Conservation (phyloP, 2,329 filamentous ascomycete genomes). For the Phaeoacremonium minimum region DNA sequence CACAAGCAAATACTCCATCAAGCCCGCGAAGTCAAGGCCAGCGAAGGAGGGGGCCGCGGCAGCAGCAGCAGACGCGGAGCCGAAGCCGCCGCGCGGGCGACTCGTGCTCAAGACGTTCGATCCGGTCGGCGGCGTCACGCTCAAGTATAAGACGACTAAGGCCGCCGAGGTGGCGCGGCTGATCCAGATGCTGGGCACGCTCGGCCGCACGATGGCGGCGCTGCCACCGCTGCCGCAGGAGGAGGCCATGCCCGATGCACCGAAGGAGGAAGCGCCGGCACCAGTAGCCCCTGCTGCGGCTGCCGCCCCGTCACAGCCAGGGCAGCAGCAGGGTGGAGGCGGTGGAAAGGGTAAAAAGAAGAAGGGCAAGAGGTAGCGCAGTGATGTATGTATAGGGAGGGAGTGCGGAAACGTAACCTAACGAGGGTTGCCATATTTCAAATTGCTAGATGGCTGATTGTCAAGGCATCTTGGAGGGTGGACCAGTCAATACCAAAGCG, state of each 20-base stretch:
- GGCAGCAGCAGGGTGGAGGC: constrained; percentile 30
- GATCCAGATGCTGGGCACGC: constrained; percentile 68
- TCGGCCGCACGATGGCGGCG: constrained; percentile 67
- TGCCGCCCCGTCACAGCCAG: constrained; percentile 11
- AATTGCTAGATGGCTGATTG: no score
- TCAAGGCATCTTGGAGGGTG: no score
- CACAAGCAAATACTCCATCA: constrained; percentile 86
- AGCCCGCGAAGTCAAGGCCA: constrained; percentile 30
- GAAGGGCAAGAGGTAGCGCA: constrained; percentile 69
- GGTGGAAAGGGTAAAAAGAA: constrained; percentile 63
- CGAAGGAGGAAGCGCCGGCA: constrained; percentile 12
- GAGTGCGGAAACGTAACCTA: neutral
- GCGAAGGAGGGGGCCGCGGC: constrained; percentile 16
- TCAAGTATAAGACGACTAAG: constrained; percentile 91
- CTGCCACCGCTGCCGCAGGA: constrained; percentile 38
- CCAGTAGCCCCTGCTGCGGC: neutral
- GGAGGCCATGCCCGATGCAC: constrained; percentile 36
- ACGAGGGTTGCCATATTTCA: no score
- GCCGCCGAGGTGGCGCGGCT: constrained; percentile 84
- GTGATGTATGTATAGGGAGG: constrained; percentile 22
- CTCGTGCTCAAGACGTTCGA: constrained; percentile 90
- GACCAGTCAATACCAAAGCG: no score
- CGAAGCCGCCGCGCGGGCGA: constrained; percentile 56
- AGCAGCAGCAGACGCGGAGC: constrained; percentile 16
- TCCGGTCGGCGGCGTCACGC: constrained; percentile 70